Percentiles rank a stretch among this genome's conserved stretches.
Evolutionary conservation across 345 rosid species (phyloP).

Genomic region (Brassica rapa): DNA sequence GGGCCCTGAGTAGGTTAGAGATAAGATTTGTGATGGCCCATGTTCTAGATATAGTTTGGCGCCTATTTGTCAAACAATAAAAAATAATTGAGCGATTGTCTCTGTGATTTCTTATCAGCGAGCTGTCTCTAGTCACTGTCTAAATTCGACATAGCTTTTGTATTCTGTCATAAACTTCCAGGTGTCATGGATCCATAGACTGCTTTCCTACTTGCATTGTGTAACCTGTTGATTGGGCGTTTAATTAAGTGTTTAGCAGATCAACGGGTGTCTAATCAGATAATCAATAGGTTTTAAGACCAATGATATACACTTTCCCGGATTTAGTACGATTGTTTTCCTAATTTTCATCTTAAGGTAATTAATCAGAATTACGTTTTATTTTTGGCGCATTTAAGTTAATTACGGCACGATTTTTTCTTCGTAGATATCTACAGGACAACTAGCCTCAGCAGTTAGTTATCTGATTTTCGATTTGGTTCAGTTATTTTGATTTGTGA

Average conservation of each 20-base stretch:
- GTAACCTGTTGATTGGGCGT: background rate
- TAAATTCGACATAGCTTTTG: background rate
- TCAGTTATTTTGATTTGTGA: too few species aligned
- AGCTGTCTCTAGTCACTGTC: background rate
- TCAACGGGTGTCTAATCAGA: background rate
- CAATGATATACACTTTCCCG: background rate
- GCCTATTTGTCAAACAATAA: background rate
- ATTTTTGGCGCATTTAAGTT: too few species aligned
- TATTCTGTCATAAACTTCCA: background rate
- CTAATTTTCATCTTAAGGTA: background rate
- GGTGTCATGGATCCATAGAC: background rate
- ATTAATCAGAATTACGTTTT: too few species aligned
- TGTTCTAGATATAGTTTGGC: slow-evolving; percentile 3
- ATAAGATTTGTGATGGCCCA: background rate
- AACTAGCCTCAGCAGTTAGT: too few species aligned
- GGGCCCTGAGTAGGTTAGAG: slow-evolving; percentile 6
- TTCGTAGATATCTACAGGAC: too few species aligned
- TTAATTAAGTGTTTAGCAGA: background rate
- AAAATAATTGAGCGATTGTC: background rate
- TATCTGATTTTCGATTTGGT: too few species aligned
- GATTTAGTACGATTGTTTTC: background rate
- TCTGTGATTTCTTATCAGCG: background rate
- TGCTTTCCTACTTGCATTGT: background rate
- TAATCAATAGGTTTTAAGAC: background rate
- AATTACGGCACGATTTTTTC: too few species aligned